Conservation (phyloP, 2,329 filamentous ascomycete genomes). For the Nothomitra cinnamomea region DNA sequence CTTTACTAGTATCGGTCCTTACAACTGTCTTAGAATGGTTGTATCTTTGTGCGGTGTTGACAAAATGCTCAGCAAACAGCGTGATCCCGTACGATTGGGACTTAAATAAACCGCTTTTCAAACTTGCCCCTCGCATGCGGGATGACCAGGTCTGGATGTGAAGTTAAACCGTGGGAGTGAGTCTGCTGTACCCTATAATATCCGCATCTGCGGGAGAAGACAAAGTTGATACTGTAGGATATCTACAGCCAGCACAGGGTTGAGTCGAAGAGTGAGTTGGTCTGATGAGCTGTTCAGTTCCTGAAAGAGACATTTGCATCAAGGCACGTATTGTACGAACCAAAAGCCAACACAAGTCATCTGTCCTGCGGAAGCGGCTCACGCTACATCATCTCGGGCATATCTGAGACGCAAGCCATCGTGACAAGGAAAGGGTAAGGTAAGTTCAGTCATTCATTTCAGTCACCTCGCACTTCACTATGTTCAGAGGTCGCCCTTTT, state of each 20-base stretch:
- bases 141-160: background rate
- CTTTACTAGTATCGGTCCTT: too few species aligned
- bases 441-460: too few species aligned
- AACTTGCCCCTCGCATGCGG: background rate
- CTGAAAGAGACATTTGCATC: too few species aligned
- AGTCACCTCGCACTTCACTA: too few species aligned
- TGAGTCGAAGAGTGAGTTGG: background rate
- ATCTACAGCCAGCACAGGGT: too few species aligned
- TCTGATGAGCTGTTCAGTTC: background rate
- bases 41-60: background rate
- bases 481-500: too few species aligned
- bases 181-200: too few species aligned
- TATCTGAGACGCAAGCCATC: background rate
- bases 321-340: background rate
- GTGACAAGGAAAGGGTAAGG: too few species aligned
- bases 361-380: background rate
- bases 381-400: background rate
- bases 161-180: background rate
- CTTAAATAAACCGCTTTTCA: background rate
- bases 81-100: background rate
- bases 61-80: background rate
- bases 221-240: too few species aligned
- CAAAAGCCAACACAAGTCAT: background rate
- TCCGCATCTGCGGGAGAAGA: too few species aligned
- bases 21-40: background rate